These are phyloP conservation scores for Sindora glabra DNA, from an alignment of 306 rosid genomes.

Conservation along the genomic window DNA sequence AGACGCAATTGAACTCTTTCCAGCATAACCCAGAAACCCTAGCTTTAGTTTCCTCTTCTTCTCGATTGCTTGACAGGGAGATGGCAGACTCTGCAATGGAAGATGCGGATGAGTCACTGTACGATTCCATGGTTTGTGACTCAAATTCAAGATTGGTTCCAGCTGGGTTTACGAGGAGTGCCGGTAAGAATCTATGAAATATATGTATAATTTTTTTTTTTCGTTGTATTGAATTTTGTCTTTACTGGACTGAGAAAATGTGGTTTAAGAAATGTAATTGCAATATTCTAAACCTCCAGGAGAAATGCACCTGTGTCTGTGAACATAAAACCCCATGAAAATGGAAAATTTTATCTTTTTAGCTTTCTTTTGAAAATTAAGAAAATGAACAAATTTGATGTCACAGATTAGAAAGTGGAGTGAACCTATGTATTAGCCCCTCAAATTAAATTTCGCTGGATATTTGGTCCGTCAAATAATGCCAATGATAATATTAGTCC, in stretches of 20 bases:
- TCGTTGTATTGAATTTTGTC: background rate
- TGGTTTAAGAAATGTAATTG: background rate
- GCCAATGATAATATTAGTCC: too few species aligned
- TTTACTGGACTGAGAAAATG: background rate
- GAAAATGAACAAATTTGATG: background rate
- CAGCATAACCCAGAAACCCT: conserved; percentile 35
- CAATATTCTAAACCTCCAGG: background rate
- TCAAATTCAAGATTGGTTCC: conserved; percentile 43
- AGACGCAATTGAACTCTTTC: conserved; percentile 16
- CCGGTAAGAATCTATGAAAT: conserved; percentile 32
- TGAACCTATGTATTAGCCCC: too few species aligned
- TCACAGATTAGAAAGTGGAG: background rate
- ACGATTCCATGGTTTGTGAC: conserved; percentile 56
- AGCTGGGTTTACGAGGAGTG: conserved; percentile 45
- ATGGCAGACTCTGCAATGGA: conserved; percentile 27
- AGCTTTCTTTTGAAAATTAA: background rate
- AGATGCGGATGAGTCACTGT: conserved; percentile 25
- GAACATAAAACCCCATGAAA: background rate
- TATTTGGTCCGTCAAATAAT: too few species aligned
- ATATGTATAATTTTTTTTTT: background rate
- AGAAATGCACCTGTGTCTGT: background rate
- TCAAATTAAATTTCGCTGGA: too few species aligned
- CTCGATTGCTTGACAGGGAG: background rate
- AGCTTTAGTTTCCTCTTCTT: conserved; percentile 15
- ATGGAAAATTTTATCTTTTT: background rate